Evolutionary conservation across 1,284 basidiomycete species (phyloP).

Genomic region (Puccinia horiana): DNA sequence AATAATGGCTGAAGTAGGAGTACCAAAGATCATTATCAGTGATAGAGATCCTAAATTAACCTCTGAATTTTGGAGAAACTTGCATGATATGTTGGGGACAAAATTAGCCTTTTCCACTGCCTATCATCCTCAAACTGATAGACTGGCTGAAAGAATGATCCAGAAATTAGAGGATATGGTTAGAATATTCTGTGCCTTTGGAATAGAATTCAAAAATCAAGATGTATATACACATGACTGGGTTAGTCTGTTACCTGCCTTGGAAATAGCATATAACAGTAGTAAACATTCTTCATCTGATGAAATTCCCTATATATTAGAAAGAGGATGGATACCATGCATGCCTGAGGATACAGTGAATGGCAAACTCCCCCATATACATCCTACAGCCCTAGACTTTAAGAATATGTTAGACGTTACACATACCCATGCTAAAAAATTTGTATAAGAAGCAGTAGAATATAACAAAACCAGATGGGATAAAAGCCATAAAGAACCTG

Average conservation of each 20-base stretch:
- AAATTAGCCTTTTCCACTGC: not conserved
- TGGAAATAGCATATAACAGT: conserved; percentile 19
- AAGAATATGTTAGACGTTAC: not conserved
- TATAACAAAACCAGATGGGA: conserved; percentile 4
- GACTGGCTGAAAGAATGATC: conserved; percentile 10
- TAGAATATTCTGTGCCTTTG: conserved; percentile 2
- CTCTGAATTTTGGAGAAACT: no score
- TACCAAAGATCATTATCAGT: no score
- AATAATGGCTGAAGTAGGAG: no score
- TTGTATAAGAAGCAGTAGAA: not conserved
- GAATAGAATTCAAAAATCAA: not conserved
- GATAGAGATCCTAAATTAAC: no score
- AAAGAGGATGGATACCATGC: conserved; percentile 5
- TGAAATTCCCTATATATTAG: not conserved
- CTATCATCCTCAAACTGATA: not conserved
- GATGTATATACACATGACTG: conserved; percentile 28
- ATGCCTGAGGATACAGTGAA: conserved; percentile 13
- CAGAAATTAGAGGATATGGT: not conserved
- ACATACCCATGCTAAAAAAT: not conserved
- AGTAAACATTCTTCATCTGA: not conserved
- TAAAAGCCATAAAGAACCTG: not conserved
- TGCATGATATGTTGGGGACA: no score
- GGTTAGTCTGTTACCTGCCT: conserved; percentile 11
- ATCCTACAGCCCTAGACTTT: conserved; percentile 6
- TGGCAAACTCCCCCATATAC: not conserved